A percentile compares a stretch with the other conserved stretches of the same genome.
These are phyloP conservation scores for Macrophomina tecta DNA, from an alignment of 2,329 filamentous ascomycete genomes.

Conservation along the genomic window DNA sequence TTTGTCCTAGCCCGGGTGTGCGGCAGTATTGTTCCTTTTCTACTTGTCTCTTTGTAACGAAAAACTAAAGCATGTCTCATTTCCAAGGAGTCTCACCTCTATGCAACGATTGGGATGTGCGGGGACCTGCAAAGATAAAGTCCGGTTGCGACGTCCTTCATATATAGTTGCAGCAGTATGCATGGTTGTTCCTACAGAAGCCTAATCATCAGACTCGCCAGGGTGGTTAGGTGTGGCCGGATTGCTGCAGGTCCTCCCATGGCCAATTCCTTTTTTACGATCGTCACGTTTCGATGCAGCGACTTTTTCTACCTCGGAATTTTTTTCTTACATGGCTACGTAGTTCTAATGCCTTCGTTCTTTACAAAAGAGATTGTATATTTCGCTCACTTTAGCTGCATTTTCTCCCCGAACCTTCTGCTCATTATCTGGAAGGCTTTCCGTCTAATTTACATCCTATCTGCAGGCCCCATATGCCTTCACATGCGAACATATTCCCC, in stretches of 20 bases:
- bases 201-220: no score
- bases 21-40: slow-evolving; percentile 1
- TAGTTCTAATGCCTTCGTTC: slow-evolving; percentile 11
- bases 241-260: no score
- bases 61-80: slow-evolving; percentile 1
- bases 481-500: no score
- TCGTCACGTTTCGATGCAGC: neutral
- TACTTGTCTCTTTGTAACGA: neutral
- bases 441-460: neutral
- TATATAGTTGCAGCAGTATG: neutral
- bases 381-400: neutral
- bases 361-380: neutral
- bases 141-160: neutral
- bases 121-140: neutral
- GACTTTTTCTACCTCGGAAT: neutral
- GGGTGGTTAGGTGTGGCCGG: no score
- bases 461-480: no score
- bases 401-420: no score
- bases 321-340: neutral
- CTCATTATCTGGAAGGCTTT: neutral
- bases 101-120: neutral
- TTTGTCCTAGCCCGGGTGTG: neutral
- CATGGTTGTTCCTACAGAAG: no score
- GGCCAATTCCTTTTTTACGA: no score
- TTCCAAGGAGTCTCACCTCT: neutral